A percentile compares a stretch with the other conserved stretches of the same genome.
Evolutionary conservation across 305 asterid genomes (phyloP).

Genomic region (Fraxinus greggii): DNA sequence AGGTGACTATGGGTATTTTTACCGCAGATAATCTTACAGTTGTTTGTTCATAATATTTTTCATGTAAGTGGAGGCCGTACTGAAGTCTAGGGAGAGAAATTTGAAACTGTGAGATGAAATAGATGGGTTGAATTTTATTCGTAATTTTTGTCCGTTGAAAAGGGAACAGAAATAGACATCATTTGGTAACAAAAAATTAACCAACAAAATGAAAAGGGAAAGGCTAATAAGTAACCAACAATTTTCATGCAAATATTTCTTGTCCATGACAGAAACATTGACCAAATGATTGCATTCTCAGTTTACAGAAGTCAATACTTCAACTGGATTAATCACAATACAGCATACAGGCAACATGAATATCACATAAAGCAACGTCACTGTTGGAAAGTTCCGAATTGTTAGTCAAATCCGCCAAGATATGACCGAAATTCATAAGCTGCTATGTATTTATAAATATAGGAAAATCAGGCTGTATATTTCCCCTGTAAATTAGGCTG

Average conservation of each 20-base stretch:
- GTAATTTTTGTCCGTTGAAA: background rate
- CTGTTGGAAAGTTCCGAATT: background rate
- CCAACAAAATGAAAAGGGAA: background rate
- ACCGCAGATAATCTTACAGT: no score
- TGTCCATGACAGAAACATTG: background rate
- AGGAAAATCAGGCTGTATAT: background rate
- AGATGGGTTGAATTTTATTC: background rate
- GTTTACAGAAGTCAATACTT: background rate
- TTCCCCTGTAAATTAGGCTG: background rate
- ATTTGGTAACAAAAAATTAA: background rate
- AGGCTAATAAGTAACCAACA: background rate
- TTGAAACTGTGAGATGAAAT: background rate
- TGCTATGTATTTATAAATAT: no score
- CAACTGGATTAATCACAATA: background rate
- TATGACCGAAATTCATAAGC: no score
- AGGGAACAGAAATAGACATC: background rate
- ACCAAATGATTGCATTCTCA: background rate
- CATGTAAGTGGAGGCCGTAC: background rate
- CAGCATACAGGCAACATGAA: background rate
- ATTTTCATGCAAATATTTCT: background rate
- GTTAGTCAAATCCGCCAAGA: no score
- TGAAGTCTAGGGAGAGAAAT: background rate
- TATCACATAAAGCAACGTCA: background rate
- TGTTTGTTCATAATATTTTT: no score
- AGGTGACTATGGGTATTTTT: no score